Evolutionary conservation across 768 basidiomycete genomes (phyloP), one percentile per base, ranked within the genome.

Genomic region (Tulasnella sp.): DNA sequence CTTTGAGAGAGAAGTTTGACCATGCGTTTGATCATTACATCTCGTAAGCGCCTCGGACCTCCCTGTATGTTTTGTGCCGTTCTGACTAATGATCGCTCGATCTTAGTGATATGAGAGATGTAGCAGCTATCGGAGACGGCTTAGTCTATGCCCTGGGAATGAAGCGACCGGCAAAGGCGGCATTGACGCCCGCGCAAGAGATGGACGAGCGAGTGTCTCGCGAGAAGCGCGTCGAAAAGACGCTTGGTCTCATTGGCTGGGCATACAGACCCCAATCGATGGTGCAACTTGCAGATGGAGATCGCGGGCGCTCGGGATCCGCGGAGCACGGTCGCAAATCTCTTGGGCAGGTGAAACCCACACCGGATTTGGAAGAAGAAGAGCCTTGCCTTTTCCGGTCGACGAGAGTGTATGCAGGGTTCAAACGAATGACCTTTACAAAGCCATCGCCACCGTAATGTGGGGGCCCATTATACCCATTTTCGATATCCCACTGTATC

Each of bases 21-120:
- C 42, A 74, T 2, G 73, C 73, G 31, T 74, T 74, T 29, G 73
- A 74, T 58, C 73, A 74, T 58, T 74, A 74, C 22, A 25, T 74
- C 17, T 74, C 73, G 73, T 74, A 74, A 58, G 73, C 39, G 25
- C 72, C 36, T 70, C 34, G 37, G n/a, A 70, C 36, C 37, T 52
- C 40, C 42, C n/a, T 22, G 69, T 19, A 9, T 36, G 8, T 36
- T 67, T 2, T 39, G 42, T 71, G 69, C 22, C 22, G 11, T 39
- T 3, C 71, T 72, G 71, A 45, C 71, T 31, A 3, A n/a, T 14
- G 49, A 49, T n/a, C 22, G 19, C 22, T 19, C 8, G 31, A 12
- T 72, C 31, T 40, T 58, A 74, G 73, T 54, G 73, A 74, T 67
- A 74, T 74, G 73, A 42, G 73, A 36, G 52, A 37, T 22, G 17